Evolutionary conservation across 2,329 filamentous ascomycete genomes (phyloP), one percentile per base, ranked within the genome.

Genomic region (Diplodia intermedia): DNA sequence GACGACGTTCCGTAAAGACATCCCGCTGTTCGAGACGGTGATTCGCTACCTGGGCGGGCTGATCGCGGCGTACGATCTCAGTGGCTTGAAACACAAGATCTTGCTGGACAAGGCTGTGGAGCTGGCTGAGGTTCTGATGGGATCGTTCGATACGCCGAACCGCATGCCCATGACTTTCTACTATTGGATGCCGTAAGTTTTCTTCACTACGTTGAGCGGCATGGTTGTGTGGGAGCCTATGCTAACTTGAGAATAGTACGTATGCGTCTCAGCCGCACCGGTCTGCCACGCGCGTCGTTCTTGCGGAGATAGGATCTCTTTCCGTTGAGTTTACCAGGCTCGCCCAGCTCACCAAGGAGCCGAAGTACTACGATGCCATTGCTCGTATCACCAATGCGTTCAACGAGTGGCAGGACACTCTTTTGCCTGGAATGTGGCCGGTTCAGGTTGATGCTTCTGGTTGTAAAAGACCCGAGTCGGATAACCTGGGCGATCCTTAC

Each of bases 11-110:
- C 72, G 78, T 6, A 72, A 78, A 52, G 80, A 84, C 38, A 85
- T 91, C 71, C 90, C 90, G 70, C 80, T 91, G 0, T 91, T 92
- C 69, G 90, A 92, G 77, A 91, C 89, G 0, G 90, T 85, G 12
- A 91, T 91, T 68, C 85, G 90, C 52, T 91, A 91, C 73, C 83
- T 92, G 0, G 90, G 90, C 15, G 89, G 90, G 1, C 83, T 91
- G 66, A 73, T 92, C 67, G 86, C 87, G n/a, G 89, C 90, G 0
- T 91, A 91, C 74, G 90, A 91, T 73, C 76, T 91, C 26, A 90
- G 88, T 72, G 82, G 81, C 40, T 83, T 82, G 66, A 79, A 84
- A 68, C 79, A 84, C 69, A 75, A 75, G 31, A 80, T 81, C n/a
- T 76, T 91, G 65, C 79, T 91, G 49, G 79, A 79, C 50, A 91